Evolutionary conservation across 495 filamentous ascomycete genomes (phyloP).

Genomic region (Echria macrotheca): DNA sequence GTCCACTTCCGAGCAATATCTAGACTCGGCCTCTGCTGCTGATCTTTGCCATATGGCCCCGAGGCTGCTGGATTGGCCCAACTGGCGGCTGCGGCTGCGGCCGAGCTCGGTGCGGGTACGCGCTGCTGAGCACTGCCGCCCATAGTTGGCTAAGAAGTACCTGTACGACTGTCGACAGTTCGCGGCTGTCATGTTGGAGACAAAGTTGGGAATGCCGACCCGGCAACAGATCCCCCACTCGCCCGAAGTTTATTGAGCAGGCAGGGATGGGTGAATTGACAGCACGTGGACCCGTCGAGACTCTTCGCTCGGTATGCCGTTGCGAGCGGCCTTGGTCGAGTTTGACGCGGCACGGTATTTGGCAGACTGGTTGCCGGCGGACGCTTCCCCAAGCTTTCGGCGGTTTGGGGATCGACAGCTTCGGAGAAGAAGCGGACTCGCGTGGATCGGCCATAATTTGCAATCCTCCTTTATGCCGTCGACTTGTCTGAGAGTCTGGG

Average conservation of each 20-base stretch:
- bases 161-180: neutral
- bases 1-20: neutral
- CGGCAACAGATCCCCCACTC: no score
- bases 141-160: neutral
- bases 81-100: conserved; percentile 6
- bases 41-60: no score
- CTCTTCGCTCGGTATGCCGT: conserved; percentile 6
- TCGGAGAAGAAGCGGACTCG: conserved; percentile 1
- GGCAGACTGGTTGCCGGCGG: conserved; percentile 6
- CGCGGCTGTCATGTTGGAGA: conserved; percentile 10
- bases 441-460: conserved; percentile 12
- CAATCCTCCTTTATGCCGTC: conserved; percentile 9
- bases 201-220: no score
- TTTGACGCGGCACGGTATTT: conserved; percentile 17
- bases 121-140: neutral
- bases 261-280: neutral
- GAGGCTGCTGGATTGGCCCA: conserved; percentile 10
- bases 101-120: conserved; percentile 1
- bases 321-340: no score
- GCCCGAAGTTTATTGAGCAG: neutral
- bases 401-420: neutral
- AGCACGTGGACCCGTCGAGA: neutral
- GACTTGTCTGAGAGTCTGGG: no score
- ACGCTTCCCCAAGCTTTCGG: conserved; percentile 4
- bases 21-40: conserved; percentile 4